A percentile compares a stretch with the other conserved stretches of the same genome.
These are phyloP conservation scores for Klebsormidium nitens DNA, from an alignment of 139 green algal species.

Conservation along the genomic window DNA sequence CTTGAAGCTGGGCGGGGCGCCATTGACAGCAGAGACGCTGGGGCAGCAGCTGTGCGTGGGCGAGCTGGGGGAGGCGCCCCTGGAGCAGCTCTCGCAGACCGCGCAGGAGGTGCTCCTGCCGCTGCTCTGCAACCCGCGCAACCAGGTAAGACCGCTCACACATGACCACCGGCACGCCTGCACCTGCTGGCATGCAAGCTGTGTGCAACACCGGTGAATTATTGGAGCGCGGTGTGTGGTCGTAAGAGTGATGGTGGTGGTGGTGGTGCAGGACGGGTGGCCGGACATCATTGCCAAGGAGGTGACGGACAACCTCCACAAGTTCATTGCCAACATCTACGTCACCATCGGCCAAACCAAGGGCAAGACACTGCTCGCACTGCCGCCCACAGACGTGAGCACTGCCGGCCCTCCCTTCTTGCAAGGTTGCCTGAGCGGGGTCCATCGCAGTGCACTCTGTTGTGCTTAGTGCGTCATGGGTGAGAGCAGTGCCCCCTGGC, in stretches of 20 bases:
- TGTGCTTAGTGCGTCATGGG: background rate
- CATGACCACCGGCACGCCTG: no score
- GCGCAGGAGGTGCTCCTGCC: slow-evolving; percentile 80
- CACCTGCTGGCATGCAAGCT: no score
- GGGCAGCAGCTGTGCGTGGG: slow-evolving; percentile 56
- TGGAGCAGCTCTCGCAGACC: slow-evolving; percentile 54
- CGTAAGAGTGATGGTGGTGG: no score
- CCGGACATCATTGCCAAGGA: slow-evolving; percentile 76
- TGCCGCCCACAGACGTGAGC: slow-evolving; percentile 53
- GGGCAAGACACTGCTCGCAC: slow-evolving; percentile 78
- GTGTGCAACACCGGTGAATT: no score
- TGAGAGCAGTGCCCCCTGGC: background rate
- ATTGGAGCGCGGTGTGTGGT: no score
- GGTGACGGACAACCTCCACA: slow-evolving; percentile 79
- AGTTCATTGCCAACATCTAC: slow-evolving; percentile 73
- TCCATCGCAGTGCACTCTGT: background rate
- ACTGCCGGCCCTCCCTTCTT: background rate
- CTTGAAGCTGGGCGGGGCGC: slow-evolving; percentile 21
- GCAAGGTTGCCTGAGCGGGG: background rate
- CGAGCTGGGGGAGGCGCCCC: slow-evolving; percentile 60
- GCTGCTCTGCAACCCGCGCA: slow-evolving; percentile 62
- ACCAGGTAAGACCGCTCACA: no score
- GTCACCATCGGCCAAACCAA: slow-evolving; percentile 75
- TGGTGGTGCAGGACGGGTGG: no score
- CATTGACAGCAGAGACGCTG: background rate